phyloP scores from a whole-genome alignment of 495 filamentous ascomycete species.

The Hypoxylon crocopeplum region DNA sequence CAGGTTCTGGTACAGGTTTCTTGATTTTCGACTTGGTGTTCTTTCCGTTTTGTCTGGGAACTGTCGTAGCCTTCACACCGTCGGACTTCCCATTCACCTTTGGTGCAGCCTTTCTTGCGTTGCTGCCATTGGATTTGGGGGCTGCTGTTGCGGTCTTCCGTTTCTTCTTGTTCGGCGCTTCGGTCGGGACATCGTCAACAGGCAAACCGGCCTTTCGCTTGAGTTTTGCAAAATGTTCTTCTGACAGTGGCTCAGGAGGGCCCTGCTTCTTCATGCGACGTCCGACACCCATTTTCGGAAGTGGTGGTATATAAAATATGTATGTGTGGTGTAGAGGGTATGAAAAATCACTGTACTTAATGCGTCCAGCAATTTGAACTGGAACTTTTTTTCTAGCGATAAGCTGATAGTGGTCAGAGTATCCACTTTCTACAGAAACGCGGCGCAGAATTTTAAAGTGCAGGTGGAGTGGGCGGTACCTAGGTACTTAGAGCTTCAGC shows the following conservation, averaged over 20 bases:
- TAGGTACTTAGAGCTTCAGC: slow-evolving; percentile 34
- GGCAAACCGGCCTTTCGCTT: slow-evolving; percentile 76
- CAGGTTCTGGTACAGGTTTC: slow-evolving; percentile 54
- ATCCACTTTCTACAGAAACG: slow-evolving; percentile 14
- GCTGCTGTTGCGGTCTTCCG: slow-evolving; percentile 63
- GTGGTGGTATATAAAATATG: background rate
- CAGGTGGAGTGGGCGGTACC: background rate
- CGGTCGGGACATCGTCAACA: slow-evolving; percentile 51
- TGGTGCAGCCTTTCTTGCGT: slow-evolving; percentile 19
- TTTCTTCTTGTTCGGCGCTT: slow-evolving; percentile 67
- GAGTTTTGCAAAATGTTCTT: slow-evolving; percentile 73
- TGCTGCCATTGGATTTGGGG: slow-evolving; percentile 49
- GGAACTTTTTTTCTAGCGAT: slow-evolving; percentile 38
- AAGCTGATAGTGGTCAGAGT: slow-evolving; percentile 34
- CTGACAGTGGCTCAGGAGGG: slow-evolving; percentile 79
- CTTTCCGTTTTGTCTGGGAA: slow-evolving; percentile 43
- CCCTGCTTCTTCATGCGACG: slow-evolving; percentile 97
- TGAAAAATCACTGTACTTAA: background rate
- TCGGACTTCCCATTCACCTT: slow-evolving; percentile 51
- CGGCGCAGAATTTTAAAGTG: background rate
- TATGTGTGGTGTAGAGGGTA: background rate
- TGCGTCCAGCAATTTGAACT: slow-evolving; percentile 10
- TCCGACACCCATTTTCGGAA: slow-evolving; percentile 78
- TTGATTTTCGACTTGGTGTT: slow-evolving; percentile 56
- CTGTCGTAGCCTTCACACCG: slow-evolving; percentile 37